Base-by-base conservation (phyloP, 2,329 filamentous ascomycete species). In the Cladophialophora yegresii region DNA sequence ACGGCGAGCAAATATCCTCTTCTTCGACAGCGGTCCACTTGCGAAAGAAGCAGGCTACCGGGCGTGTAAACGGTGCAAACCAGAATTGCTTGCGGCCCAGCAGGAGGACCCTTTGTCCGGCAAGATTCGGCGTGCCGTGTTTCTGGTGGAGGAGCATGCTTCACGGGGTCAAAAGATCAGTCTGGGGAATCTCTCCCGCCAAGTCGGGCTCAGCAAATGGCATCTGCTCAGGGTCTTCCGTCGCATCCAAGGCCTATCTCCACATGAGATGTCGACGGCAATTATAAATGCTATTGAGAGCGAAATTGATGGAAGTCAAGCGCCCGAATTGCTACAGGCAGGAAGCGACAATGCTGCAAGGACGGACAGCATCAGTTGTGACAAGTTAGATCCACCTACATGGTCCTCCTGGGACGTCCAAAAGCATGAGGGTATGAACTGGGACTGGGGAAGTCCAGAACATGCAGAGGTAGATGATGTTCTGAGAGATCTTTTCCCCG, bases 151-250 rank as follows among this genome's bases (percentile, higher is more conserved):
- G 51, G 33, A 32, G 9, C 45, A 26, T 16, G 59, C 59, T 20
- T 54, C 59, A 4, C 51, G 30, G 4, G 51, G 59, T 20, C 33
- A 61, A n/a, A 61, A 61, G 51, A 55, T 55, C 36, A 78, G 74
- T 58, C 69, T 84, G 54, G 74, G 79, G 40, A 76, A 79, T 30
- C 70, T 85, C 54, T 82, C 83, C 16, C 74, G 72, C 54, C 77
- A 78, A 65, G 81, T 81, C 13, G 77, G 77, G 1, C 71, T 84
- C 60, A 83, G 82, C 23, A 76, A 81, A 20, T 78, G 81, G 65
- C 82, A 85, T 72, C 82, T 85, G 66, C 82, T 83, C 71, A 81
- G 82, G 32, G 77, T 83, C 43, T 85, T 85, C 70, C 85, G 83
- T 71, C 80, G 80, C 64, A 77, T 77, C 20, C 78, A 77, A 54